Percentiles rank a stretch among this genome's conserved stretches.
Conservation (phyloP, 2,329 filamentous ascomycete species). For the Zasmidium cellare region DNA sequence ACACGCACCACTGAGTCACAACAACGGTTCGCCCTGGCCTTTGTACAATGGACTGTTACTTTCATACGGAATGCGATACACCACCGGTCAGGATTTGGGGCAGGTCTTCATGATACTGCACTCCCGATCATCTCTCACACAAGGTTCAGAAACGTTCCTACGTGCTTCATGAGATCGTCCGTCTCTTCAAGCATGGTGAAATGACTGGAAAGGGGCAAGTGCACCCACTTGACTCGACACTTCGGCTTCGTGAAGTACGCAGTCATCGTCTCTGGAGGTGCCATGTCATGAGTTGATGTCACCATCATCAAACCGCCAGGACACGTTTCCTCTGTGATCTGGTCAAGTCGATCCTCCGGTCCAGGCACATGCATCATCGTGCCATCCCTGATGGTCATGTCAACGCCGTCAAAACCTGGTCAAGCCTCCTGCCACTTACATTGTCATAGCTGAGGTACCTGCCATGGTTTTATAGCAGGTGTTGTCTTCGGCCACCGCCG, state of each 20-base stretch:
- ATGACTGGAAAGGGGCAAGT: background rate
- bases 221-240: background rate
- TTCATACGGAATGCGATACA: background rate
- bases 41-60: background rate
- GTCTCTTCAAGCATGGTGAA: background rate
- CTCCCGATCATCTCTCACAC: background rate
- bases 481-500: background rate
- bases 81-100: background rate
- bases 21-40: background rate
- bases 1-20: background rate
- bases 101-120: background rate
- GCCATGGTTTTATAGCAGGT: background rate
- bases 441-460: background rate
- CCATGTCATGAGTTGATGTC: background rate
- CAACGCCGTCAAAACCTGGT: background rate
- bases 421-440: background rate
- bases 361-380: background rate
- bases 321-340: background rate
- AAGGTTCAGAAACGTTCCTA: background rate
- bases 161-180: background rate
- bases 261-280: background rate
- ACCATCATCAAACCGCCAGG: background rate
- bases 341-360: background rate
- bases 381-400: background rate
- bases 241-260: background rate